Base-by-base conservation (phyloP, 2,329 filamentous ascomycete genomes). In the Cercospora sp. region DNA sequence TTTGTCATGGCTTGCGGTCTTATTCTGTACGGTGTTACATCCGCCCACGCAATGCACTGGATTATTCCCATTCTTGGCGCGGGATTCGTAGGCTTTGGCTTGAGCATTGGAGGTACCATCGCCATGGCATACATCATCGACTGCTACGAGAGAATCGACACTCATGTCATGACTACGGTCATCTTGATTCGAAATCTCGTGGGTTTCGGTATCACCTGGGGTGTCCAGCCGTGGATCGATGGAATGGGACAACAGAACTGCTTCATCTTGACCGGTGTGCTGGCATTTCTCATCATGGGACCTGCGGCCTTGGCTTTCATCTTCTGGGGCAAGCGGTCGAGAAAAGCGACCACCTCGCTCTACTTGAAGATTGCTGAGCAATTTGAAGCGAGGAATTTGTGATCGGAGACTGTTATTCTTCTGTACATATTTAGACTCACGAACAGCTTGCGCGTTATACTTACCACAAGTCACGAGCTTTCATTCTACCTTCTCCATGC, bases 401-500 rank as follows among this genome's bases (percentile, higher is more conserved):
- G 42, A 20, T 48, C 20, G 7, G 23, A 53, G 48, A 13, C 26
- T 16, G 9, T 53, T 16, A 23, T 13, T 53, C 23, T 28, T 28
- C 23, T 28, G 20, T 53, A 26, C 23, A 28, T 26, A 53, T 28
- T 28, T 16, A 28, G 5, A 53, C 48, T 28, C 12, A 28, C 48
- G 45, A 51, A 5, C 36, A 39, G 36, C 36, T 8, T 39, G 9
- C 10, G 12, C 26, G 13, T 12, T 48, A 48, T 48, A 28, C 23
- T 26, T 26, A 28, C 5, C 48, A 28, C 20, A 28, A 53, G 23
- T 53, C 20, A 16, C 9, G 18, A 30, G 83, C 76, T 79, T 2
- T 88, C 89, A 78, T 87, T 83, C 74, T 82, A 84, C 69, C 89
- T 81, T 53, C 45, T 63, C 61, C 61, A 63, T 55, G 4, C 65